These are phyloP conservation scores for Colletotrichum gloeosporioides DNA, from an alignment of 2,329 filamentous ascomycete genomes.

Conservation along the genomic window DNA sequence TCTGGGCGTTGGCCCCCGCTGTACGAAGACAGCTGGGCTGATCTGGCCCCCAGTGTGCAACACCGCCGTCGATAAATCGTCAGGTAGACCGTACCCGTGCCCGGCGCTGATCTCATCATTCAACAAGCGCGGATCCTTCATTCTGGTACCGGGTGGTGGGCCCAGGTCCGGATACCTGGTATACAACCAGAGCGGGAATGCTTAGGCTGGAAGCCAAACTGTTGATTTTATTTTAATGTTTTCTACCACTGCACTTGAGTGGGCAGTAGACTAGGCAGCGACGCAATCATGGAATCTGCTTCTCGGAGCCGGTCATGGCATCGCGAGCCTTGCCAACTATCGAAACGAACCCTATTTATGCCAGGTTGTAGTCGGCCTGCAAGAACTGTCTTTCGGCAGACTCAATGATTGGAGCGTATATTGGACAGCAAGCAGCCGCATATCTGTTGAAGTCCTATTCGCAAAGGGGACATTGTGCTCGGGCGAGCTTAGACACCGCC, in stretches of 20 bases:
- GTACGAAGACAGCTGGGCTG: background rate
- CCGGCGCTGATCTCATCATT: background rate
- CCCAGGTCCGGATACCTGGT: background rate
- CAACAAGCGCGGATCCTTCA: background rate
- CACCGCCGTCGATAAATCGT: background rate
- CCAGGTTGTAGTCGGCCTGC: background rate
- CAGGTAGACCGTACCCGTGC: background rate
- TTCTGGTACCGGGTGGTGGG: background rate
- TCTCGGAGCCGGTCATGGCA: background rate
- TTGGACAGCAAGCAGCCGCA: background rate
- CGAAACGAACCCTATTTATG: background rate
- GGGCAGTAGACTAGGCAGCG: background rate
- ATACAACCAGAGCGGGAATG: background rate
- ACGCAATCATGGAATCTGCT: background rate
- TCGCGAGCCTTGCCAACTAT: background rate
- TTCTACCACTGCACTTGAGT: background rate
- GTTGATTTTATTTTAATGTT: constrained; percentile 11
- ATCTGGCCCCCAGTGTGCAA: background rate
- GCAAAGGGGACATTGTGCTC: background rate
- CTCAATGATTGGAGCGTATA: background rate
- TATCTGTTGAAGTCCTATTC: background rate
- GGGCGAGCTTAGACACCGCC: background rate
- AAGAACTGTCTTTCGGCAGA: background rate
- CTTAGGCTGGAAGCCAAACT: background rate
- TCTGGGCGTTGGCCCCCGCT: background rate